Base-by-base conservation (phyloP, 257 asterid species). In the Lantana camara region DNA sequence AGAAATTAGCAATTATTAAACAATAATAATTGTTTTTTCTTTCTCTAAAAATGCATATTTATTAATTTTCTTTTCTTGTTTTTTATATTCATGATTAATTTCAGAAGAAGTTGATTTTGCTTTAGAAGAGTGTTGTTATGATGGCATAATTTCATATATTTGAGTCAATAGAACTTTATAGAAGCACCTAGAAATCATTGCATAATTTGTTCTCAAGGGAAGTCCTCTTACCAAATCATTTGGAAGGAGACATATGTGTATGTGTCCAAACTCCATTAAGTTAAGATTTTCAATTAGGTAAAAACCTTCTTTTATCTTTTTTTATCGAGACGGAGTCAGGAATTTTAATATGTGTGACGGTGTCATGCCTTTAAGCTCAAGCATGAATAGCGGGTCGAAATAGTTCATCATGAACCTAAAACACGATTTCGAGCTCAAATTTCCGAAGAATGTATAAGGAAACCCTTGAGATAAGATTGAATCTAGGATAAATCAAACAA, bases 121-220 rank as follows among this genome's bases (percentile, higher is more conserved):
- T 49, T n/a, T 0, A 44, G 34, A n/a, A 52, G 41, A 20, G n/a
- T 48, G 11, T 49, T 48, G 61, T 20, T 29, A 12, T 6, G 14
- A 27, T 71, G 46, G 67, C 41, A 56, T 63, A 19, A 27, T 16
- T 45, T 35, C 5, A 37, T 22, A 22, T 29, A 44, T 58, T 57
- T 20, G 27, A 54, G 35, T 55, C 20, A 30, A 13, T 35, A 4
- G 34, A 38, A 46, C 32, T 66, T 7, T 19, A 6, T 22, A 27
- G 30, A 60, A 46, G 41, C 64, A 44, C 14, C 58, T 38, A 13
- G 32, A 63, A 23, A 53, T 10, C 38, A 37, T 29, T 46, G 54
- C 55, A 74, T 32, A 37, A 70, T 53, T 62, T 57, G 37, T 57
- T 68, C 37, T 49, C 21, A 56, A 67, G 69, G 50, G 1, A 64